Percentiles rank a stretch among this genome's conserved stretches.
Evolutionary conservation across 2,329 filamentous ascomycete genomes (phyloP).

Genomic region (Botrytis elliptica): DNA sequence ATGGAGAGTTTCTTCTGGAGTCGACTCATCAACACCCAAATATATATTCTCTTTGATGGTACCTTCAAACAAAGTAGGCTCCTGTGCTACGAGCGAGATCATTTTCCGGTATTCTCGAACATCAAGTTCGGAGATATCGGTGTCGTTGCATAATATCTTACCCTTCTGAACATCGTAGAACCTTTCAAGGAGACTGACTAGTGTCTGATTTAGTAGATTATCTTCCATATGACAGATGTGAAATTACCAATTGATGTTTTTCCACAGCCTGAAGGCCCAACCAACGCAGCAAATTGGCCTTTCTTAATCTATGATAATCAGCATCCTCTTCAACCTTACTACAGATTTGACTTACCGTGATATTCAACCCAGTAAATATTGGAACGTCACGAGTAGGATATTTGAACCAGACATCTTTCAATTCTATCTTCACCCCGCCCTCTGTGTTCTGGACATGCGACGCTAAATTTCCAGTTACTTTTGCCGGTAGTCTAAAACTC

Average conservation of each 20-base stretch:
- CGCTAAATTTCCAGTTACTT: slow-evolving; percentile 16
- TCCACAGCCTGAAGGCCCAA: slow-evolving; percentile 59
- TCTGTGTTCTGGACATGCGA: slow-evolving; percentile 36
- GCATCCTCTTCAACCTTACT: background rate
- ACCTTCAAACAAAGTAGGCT: slow-evolving; percentile 63
- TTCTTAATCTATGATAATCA: slow-evolving; percentile 45
- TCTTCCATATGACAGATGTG: background rate
- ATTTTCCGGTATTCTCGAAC: slow-evolving; percentile 61
- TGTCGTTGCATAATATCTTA: slow-evolving; percentile 61
- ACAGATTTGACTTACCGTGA: slow-evolving; percentile 44
- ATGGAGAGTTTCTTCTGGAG: slow-evolving; percentile 44
- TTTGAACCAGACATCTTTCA: slow-evolving; percentile 57
- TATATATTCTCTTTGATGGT: slow-evolving; percentile 69
- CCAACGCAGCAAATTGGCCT: slow-evolving; percentile 68
- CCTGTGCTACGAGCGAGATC: slow-evolving; percentile 72
- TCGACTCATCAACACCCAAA: slow-evolving; percentile 53
- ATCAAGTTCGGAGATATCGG: slow-evolving; percentile 58
- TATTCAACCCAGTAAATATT: slow-evolving; percentile 59
- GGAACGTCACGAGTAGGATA: slow-evolving; percentile 58
- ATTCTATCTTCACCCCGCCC: slow-evolving; percentile 54
- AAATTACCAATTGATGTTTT: slow-evolving; percentile 16
- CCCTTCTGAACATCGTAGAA: slow-evolving; percentile 71
- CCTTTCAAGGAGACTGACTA: slow-evolving; percentile 38
- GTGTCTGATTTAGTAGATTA: background rate
- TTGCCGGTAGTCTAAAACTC: slow-evolving; percentile 34